These are phyloP conservation scores for Xerocomus amazonicus DNA, from an alignment of 1,284 basidiomycete genomes.

Conservation along the genomic window DNA sequence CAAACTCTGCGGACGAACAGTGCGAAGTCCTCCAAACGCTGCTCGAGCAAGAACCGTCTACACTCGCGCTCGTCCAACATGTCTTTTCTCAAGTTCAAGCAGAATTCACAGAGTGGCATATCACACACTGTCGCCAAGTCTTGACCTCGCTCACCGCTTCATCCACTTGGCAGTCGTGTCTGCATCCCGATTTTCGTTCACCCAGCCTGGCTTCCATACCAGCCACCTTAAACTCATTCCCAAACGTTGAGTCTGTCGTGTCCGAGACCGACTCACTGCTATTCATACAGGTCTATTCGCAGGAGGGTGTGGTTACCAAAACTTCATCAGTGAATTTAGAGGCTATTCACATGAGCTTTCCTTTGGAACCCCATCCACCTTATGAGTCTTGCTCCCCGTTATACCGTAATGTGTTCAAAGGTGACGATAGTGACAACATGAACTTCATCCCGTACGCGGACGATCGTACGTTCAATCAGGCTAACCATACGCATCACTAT, in stretches of 20 bases:
- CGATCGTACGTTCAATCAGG: conserved; percentile 45
- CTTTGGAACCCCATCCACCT: conserved; percentile 32
- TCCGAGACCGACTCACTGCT: neutral
- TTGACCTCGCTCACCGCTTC: conserved; percentile 18
- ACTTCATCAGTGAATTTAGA: conserved; percentile 15
- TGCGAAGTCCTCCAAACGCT: conserved; percentile 9
- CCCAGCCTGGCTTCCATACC: conserved; percentile 1
- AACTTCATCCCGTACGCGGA: conserved; percentile 58
- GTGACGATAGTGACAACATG: conserved; percentile 54
- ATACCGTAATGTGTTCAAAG: conserved; percentile 43
- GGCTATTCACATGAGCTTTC: conserved; percentile 7
- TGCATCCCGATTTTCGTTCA: conserved; percentile 15
- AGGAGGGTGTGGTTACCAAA: conserved; percentile 10
- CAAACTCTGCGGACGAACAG: conserved; percentile 9
- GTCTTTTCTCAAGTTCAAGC: conserved; percentile 20
- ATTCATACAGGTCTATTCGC: conserved; percentile 12
- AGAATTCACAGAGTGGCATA: conserved; percentile 23
- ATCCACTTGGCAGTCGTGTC: conserved; percentile 17
- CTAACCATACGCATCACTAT: conserved; percentile 41
- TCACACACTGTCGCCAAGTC: conserved; percentile 14
- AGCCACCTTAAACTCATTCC: neutral
- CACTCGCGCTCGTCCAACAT: conserved; percentile 14
- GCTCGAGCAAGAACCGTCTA: conserved; percentile 2
- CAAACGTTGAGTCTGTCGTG: neutral
- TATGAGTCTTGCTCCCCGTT: conserved; percentile 55